Evolutionary conservation across 2,329 filamentous ascomycete genomes (phyloP), one percentile per base, ranked within the genome.

Genomic region (Epichloe sp.): DNA sequence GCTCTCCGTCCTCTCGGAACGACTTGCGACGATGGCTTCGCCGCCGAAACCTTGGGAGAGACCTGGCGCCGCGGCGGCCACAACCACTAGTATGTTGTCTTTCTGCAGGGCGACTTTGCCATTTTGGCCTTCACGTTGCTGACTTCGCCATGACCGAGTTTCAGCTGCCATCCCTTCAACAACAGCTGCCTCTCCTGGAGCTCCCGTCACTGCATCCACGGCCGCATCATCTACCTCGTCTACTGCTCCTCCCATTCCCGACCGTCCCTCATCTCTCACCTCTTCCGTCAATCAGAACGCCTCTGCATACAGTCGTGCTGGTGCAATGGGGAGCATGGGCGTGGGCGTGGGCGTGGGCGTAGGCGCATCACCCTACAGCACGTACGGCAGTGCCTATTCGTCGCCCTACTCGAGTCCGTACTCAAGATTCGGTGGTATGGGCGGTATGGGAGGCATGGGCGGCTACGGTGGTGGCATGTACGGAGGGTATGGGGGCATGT

Each of bases 41-140:
- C 93, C 93, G 64, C 93, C 93, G 51, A 98, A 98, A 72, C 93
- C 93, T 45, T 98, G 93, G 93, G 93, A 98, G 72, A 80, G 85
- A 68, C 78, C 83, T 58, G 85, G 84, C 69, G 78, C 80, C 55
- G 74, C 74, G 59, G 63, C 72, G 57, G 46, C 56, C 62, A 63
- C 64, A 73, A 62, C 53, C 12, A 68, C 53, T 3, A 68, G 78
- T 82, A 71, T 62, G 73, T 70, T 54, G 12, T 47, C 21, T 34
- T 49, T 37, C 52, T 23, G 14, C 15, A 48, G 42, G 50, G 44
- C 42, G 35, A 42, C 40, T 15, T 37, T 5, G n/a, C 35, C 45
- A 21, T 26, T 37, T 42, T 35, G 21, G 21, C 47, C 47, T 59
- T 57, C 55, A 58, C 58, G 57, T 60, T 60, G 52, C 57, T 60